A percentile compares a stretch with the other conserved stretches of the same genome.
Conservation (phyloP, 495 filamentous ascomycete species). For the Xylaria scruposa region DNA sequence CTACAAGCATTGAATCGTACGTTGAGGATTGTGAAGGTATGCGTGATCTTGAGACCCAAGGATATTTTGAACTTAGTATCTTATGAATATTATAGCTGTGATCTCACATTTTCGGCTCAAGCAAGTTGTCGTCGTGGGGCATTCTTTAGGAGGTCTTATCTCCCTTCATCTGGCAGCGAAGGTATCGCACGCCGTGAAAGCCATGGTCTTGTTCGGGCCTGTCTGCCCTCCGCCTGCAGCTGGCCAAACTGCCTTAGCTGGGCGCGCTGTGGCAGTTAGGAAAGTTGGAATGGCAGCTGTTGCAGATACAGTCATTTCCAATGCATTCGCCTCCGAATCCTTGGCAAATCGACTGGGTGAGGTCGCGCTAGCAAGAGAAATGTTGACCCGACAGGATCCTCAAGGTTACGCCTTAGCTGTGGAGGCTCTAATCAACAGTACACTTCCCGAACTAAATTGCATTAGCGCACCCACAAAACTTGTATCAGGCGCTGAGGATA, state of each 20-base stretch:
- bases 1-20: slow-evolving; percentile 1
- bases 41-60: background rate
- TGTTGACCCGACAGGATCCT: slow-evolving; percentile 17
- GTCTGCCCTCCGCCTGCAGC: background rate
- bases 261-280: slow-evolving; percentile 4
- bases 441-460: background rate
- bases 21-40: slow-evolving; percentile 13
- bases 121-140: background rate
- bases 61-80: background rate
- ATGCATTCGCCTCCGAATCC: background rate
- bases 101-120: slow-evolving; percentile 3
- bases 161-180: slow-evolving; percentile 3
- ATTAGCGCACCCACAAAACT: background rate
- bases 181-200: background rate
- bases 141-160: slow-evolving; percentile 12
- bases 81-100: background rate
- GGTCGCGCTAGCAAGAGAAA: slow-evolving; percentile 12
- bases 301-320: slow-evolving; percentile 6
- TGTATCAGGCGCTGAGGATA: slow-evolving; percentile 8
- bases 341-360: background rate
- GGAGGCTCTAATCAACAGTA: slow-evolving; percentile 6
- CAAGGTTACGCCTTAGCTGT: slow-evolving; percentile 11
- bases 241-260: background rate
- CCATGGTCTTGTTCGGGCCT: slow-evolving; percentile 5
- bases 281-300: slow-evolving; percentile 1